These are phyloP conservation scores for Rhynchosporium secalis DNA, from an alignment of 2,329 filamentous ascomycete species.

Conservation along the genomic window DNA sequence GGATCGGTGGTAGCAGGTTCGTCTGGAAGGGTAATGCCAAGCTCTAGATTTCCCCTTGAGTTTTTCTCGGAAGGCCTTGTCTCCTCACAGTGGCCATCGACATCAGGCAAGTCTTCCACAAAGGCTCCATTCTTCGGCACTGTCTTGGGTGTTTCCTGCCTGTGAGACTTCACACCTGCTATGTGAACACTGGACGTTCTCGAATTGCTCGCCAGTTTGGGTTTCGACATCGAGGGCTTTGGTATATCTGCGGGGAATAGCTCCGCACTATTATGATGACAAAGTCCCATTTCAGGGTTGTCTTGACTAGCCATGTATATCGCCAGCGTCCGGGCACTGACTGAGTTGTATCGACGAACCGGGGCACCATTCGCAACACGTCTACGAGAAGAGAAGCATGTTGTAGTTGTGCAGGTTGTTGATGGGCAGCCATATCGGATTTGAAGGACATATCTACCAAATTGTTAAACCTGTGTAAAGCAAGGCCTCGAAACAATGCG, in stretches of 20 bases:
- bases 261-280: conserved; percentile 44
- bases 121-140: conserved; percentile 4
- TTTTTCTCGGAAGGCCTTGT: conserved; percentile 12
- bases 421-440: conserved; percentile 78
- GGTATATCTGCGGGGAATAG: conserved; percentile 16
- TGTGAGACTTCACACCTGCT: neutral
- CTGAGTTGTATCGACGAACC: conserved; percentile 74
- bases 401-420: conserved; percentile 67
- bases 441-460: conserved; percentile 72
- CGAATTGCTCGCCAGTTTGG: neutral
- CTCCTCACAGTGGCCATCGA: conserved; percentile 1
- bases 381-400: conserved; percentile 77
- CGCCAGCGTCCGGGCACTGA: conserved; percentile 79
- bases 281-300: conserved; percentile 70
- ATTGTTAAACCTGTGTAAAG: conserved; percentile 22
- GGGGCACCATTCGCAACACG: conserved; percentile 66
- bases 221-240: conserved; percentile 14
- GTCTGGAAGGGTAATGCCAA: conserved; percentile 24
- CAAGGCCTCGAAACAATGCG: conserved; percentile 18
- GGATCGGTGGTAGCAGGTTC: conserved; percentile 50
- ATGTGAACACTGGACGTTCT: conserved; percentile 1
- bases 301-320: conserved; percentile 79
- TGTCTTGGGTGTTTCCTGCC: conserved; percentile 1
- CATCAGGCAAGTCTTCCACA: conserved; percentile 3
- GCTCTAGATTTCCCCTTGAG: neutral